Evolutionary conservation across 192 early-diverging fungal species (phyloP).

Genomic region (Backusella australiensis): DNA sequence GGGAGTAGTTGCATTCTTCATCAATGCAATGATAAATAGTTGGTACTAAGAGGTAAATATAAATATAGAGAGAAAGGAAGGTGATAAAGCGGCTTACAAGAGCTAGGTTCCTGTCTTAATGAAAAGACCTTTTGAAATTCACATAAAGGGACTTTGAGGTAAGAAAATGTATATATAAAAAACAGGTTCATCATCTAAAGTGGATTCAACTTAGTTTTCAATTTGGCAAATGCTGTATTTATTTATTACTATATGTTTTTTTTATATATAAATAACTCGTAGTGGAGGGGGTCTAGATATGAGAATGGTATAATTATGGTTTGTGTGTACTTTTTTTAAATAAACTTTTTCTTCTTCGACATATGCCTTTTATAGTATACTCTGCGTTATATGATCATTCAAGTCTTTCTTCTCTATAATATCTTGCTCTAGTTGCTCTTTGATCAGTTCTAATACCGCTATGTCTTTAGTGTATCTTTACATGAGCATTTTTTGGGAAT

Average conservation of each 20-base stretch:
- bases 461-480: not conserved
- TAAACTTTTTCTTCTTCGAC: not conserved
- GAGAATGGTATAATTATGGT: not conserved
- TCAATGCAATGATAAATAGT: too few species aligned
- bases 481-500: not conserved
- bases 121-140: constrained; percentile 49
- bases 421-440: not conserved
- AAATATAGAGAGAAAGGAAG: too few species aligned
- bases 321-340: not conserved
- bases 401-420: not conserved
- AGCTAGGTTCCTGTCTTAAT: constrained; percentile 46
- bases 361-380: not conserved
- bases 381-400: not conserved
- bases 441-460: not conserved
- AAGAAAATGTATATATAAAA: not conserved
- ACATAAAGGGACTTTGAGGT: constrained; percentile 83
- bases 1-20: constrained; percentile 19
- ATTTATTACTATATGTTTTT: constrained; percentile 16
- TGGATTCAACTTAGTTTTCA: constrained; percentile 54
- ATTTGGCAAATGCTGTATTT: constrained; percentile 89
- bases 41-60: too few species aligned
- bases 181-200: not conserved
- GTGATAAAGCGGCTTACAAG: too few species aligned
- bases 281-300: not conserved
- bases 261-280: not conserved